phyloP scores from a whole-genome alignment of 768 basidiomycete species.

The Mycena pura region DNA sequence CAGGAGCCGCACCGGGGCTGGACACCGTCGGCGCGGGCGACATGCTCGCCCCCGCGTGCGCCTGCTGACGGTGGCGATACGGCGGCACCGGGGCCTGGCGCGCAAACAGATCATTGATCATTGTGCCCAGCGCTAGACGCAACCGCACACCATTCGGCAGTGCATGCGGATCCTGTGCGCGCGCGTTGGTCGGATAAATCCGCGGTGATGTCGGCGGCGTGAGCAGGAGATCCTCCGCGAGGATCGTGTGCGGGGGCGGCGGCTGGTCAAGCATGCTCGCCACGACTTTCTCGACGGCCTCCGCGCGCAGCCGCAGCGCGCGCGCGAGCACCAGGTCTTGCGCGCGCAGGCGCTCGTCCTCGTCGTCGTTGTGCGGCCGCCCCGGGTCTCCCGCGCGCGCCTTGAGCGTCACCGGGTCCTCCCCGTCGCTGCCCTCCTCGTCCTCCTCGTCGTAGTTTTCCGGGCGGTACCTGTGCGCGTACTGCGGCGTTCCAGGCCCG shows the following conservation, averaged over 20 bases:
- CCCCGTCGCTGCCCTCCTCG: conserved; percentile 69
- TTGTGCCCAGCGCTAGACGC: conserved; percentile 73
- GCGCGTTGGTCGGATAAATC: conserved; percentile 41
- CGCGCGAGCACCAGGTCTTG: conserved; percentile 72
- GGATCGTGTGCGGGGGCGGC: conserved; percentile 64
- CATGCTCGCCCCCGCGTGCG: conserved; percentile 17
- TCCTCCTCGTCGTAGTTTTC: conserved; percentile 83
- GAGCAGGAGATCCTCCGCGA: conserved; percentile 59
- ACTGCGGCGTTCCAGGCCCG: conserved; percentile 65
- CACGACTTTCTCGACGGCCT: conserved; percentile 84
- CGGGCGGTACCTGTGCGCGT: conserved; percentile 68
- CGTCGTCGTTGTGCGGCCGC: conserved; percentile 59
- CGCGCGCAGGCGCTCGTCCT: conserved; percentile 58
- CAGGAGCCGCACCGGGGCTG: conserved; percentile 9
- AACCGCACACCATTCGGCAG: conserved; percentile 85
- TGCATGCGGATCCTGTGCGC: conserved; percentile 57
- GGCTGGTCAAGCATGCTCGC: conserved; percentile 83
- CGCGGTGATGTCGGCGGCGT: conserved; percentile 61
- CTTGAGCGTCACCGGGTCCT: conserved; percentile 58
- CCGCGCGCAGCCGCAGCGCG: conserved; percentile 71
- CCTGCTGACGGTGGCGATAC: conserved; percentile 47
- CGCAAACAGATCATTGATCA: conserved; percentile 84
- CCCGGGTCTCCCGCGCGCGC: conserved; percentile 54
- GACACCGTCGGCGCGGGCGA: background rate
- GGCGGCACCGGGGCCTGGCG: conserved; percentile 67